Base-by-base conservation (phyloP, 1,139 yeast species). In the Pichia sp. region DNA sequence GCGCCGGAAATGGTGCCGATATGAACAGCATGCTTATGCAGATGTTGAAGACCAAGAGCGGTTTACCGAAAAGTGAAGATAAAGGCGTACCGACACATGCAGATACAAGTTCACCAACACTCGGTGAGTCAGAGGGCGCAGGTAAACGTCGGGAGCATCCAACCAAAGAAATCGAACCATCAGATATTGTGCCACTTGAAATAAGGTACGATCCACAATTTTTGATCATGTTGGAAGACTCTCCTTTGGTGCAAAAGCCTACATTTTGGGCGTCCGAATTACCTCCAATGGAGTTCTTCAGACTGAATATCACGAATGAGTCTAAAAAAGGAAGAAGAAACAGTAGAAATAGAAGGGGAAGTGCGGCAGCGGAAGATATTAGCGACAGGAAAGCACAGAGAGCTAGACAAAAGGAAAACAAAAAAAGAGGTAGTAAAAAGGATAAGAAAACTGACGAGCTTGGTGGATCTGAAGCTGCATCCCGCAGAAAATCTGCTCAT, bases 161-260 rank as follows among this genome's bases (percentile, higher is more conserved):
- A 16, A 16, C 23, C 23, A 16, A 16, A 16, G 23, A 16, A 16
- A 16, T 16, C 23, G 23, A 16, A 16, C 23, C 23, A 16, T 16
- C 23, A 16, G 37, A 35, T n/a, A n/a, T 9, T 35, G 37, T 31
- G 33, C 33, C 26, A n/a, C 23, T 16, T 16, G 23, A 16, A 16
- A 34, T 34, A 11, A 7, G 36, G 7, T 46, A 46, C 35, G 36
- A 34, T 1, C 28, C 37, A 11, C 71, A 70, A 16, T 58, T 57
- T 40, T 61, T 76, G 39, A 49, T 68, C 28, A 47, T 53, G 4
- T 59, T 75, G 46, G 64, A 65, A 44, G 51, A 58, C 5, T 67
- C 71, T 9, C 73, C 77, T 1, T 56, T 67, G 27, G 49, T 50
- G 2, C 41, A 42, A 7, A 32, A 43, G 3, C 28, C 5, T 4